Conservation (phyloP, 768 basidiomycete genomes). For the Collybia sordida region DNA sequence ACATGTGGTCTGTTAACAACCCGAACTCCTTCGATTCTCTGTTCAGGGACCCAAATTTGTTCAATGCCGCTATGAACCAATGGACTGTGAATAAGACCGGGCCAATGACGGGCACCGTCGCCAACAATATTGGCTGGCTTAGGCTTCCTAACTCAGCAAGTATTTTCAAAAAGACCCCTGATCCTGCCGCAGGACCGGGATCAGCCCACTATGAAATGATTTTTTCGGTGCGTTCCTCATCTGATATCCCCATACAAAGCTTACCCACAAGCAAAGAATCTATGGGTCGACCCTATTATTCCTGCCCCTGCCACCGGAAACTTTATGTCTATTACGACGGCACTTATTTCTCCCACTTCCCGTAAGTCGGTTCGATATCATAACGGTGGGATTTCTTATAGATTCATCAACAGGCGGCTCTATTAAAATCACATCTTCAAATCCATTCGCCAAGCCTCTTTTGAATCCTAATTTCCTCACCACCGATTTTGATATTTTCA, state of each 20-base stretch:
- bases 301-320: conserved; percentile 10
- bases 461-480: conserved; percentile 9
- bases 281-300: conserved; percentile 7
- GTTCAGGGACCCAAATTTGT: not conserved
- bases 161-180: conserved; percentile 25
- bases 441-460: conserved; percentile 8
- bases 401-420: conserved; percentile 6
- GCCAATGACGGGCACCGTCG: conserved; percentile 18
- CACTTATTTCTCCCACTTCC: conserved; percentile 5
- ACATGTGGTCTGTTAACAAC: conserved; percentile 7
- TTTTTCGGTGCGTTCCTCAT: conserved; percentile 23
- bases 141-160: conserved; percentile 26
- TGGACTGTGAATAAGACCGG: conserved; percentile 19
- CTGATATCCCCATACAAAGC: not conserved
- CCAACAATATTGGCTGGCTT: conserved; percentile 22
- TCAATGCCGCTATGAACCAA: conserved; percentile 5
- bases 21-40: conserved; percentile 5
- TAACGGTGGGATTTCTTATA: not conserved
- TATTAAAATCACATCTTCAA: conserved; percentile 3
- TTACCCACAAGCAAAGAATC: not conserved
- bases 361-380: conserved; percentile 1
- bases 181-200: conserved; percentile 35
- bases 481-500: conserved; percentile 6
- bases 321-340: conserved; percentile 8
- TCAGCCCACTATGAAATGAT: conserved; percentile 34